These are phyloP conservation scores for Lenzites betulinus DNA, from an alignment of 768 basidiomycete species.

Conservation along the genomic window DNA sequence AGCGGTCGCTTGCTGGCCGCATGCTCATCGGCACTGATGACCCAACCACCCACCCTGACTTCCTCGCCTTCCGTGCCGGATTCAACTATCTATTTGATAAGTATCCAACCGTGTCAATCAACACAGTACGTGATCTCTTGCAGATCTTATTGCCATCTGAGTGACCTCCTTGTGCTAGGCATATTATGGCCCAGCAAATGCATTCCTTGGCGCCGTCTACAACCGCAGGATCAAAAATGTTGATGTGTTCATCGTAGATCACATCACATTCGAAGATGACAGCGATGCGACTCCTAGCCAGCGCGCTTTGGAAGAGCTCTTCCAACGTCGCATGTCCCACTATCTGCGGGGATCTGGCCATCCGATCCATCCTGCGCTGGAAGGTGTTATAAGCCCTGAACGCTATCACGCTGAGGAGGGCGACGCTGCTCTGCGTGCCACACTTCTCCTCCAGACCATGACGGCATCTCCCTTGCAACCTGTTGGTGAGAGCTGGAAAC, in stretches of 20 bases:
- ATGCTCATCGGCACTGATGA: not conserved
- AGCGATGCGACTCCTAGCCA: not conserved
- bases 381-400: not conserved
- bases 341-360: not conserved
- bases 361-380: not conserved
- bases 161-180: not conserved
- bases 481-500: not conserved
- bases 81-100: not conserved
- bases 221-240: not conserved
- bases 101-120: not conserved
- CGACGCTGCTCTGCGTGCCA: not conserved
- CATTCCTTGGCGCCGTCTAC: not conserved
- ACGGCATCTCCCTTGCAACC: not conserved
- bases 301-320: not conserved
- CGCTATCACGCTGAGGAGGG: not conserved
- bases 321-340: not conserved
- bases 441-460: not conserved
- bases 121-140: not conserved
- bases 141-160: not conserved
- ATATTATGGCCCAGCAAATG: not conserved
- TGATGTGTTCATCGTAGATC: not conserved
- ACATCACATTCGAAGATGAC: not conserved
- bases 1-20: not conserved
- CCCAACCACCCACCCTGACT: not conserved
- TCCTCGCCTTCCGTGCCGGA: not conserved